Evolutionary conservation across 352 stramenopile genomes (phyloP), one percentile per base, ranked within the genome.

Genomic region (Pythium coloratum): DNA sequence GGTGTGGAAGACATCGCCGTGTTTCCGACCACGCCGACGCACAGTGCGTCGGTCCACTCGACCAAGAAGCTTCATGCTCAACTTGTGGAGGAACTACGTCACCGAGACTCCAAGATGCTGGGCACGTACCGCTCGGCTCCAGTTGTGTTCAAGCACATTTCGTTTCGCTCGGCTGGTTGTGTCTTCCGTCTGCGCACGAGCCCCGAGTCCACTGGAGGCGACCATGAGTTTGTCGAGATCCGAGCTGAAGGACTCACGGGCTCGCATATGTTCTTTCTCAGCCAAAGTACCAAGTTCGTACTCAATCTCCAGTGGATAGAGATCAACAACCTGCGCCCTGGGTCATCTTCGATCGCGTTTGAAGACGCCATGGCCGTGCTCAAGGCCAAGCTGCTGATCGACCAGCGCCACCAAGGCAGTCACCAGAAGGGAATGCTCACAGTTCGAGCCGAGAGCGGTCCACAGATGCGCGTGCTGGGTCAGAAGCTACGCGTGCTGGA

Each of bases 251-350:
- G 78, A 3, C 73, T 92, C 33, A 80, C 77, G 14, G 85, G 87
- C 2, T 81, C 71, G 5, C 87, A 95, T 36, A 86, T 75, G 12
- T 94, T 81, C 69, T 93, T 85, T 40, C 72, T 76, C 10, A 90
- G 79, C 65, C 79, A 91, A 33, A 86, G 77, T 36, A 92, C 84
- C 1, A 94, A 94, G 67, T 75, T 95, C 10, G 78, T 71, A 5
- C 54, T 95, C 20, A 94, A 91, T 28, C 60, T 93, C 14, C 81
- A 94, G 60, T 94, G 84, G 86, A 77, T 94, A 26, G 85, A 94
- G 66, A 86, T 95, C 30, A 92, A 80, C 44, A 95, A 95, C 53
- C 32, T 94, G 34, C 80, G 82, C n/a, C 85, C 87, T 0, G 87
- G 84, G 3, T 62, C 83, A 0, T 90, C 83, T 10, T 92, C 87